Conservation (phyloP, 352 stramenopile species). For the Aphanomyces invadans region DNA sequence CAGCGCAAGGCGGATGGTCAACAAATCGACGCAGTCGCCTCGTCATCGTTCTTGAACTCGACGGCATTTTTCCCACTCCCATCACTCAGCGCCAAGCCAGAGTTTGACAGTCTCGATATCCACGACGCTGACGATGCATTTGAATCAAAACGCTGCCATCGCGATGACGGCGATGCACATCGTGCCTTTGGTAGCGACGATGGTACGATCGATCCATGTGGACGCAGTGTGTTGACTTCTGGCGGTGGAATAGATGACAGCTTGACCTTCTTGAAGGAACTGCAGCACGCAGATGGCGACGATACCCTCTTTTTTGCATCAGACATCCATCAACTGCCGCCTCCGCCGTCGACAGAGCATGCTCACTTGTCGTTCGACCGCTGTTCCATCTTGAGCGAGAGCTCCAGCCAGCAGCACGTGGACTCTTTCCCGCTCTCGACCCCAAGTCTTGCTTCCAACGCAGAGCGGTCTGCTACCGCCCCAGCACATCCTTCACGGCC, state of each 20-base stretch:
- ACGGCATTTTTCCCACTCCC: slow-evolving; percentile 9
- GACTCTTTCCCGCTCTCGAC: neutral
- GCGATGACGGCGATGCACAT: neutral
- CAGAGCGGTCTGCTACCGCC: neutral
- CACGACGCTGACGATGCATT: too few species aligned
- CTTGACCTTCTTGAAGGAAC: slow-evolving; percentile 18
- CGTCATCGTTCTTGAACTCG: slow-evolving; percentile 13
- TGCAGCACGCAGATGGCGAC: slow-evolving; percentile 6
- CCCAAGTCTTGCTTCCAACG: neutral
- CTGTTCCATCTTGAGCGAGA: slow-evolving; percentile 27
- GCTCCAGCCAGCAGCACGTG: neutral
- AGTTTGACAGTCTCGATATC: neutral
- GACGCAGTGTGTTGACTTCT: slow-evolving; percentile 26
- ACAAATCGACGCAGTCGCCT: neutral
- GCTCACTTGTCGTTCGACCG: slow-evolving; percentile 30
- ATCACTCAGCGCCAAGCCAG: neutral
- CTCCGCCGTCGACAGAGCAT: too few species aligned
- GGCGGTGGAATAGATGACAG: slow-evolving; percentile 6
- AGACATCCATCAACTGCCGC: slow-evolving; percentile 31
- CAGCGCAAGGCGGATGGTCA: slow-evolving; percentile 9
- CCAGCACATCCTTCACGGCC: too few species aligned
- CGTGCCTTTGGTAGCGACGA: neutral
- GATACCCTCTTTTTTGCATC: slow-evolving; percentile 47
- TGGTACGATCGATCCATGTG: slow-evolving; percentile 21
- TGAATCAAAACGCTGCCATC: neutral